Evolutionary conservation across 441 rosid species (phyloP), one percentile per base, ranked within the genome.

Genomic region (Erysimum cheiri): DNA sequence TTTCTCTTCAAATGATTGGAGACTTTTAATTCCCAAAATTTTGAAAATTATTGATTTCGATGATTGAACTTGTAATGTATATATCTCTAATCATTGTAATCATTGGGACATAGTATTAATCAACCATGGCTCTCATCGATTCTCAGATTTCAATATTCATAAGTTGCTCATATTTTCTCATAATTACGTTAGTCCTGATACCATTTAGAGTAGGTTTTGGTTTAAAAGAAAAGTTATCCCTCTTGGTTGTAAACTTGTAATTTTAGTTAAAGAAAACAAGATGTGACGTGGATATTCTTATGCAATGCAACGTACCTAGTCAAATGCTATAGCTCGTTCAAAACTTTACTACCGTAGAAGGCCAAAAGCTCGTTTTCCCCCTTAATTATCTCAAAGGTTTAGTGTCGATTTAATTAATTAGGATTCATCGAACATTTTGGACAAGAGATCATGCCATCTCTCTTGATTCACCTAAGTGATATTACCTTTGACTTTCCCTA

Each of bases 1-100:
- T 61, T 74, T 68, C 70, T 69, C 40, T 75, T 55, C 5, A 75
- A 57, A 63, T 64, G 68, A 57, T 76, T 70, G 63, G 68, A 64
- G 50, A 14, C 8, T 35, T 69, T 64, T 9, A 26, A 11, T 46
- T 37, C 7, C 3, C 8, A 37, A 2, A 2, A 12, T 13, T 35
- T 53, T 15, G 13, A 31, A 15, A 65, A 63, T 63, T 26, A 70
- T 57, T 70, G 56, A 33, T 70, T 43, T 69, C 37, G 49, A 44
- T 48, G 22, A 59, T 76, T 53, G 64, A 43, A 49, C 33, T 31
- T 46, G 61, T 48, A 40, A 60, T 52, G 71, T 36, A 6, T 29
- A 19, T 28, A 54, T 46, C 29, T 46, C 15, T 47, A 68, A 62
- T 73, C 65, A 64, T 37, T 64, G 47, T 28, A 72, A 56, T 60